Evolutionary conservation across 2,329 filamentous ascomycete genomes (phyloP), one percentile per base, ranked within the genome.

Genomic region (Neofusicoccum parvum): DNA sequence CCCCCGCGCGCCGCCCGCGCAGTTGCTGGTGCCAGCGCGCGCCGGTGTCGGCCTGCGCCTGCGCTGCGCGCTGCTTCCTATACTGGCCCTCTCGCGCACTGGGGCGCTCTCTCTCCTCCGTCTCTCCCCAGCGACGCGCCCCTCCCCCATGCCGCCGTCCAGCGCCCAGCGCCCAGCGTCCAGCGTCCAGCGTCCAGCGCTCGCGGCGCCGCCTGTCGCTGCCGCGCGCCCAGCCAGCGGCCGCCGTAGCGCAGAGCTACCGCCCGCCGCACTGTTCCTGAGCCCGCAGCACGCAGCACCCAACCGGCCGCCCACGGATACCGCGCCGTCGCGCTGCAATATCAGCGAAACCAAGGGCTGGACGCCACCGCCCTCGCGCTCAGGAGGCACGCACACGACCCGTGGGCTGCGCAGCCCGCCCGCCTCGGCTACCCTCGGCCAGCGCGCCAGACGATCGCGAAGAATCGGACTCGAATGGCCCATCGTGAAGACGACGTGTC

Each of bases 381-480:
- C 56, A 60, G 34, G 27, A 60, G 41, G 14, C 54, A 59, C 41
- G 54, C 54, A 43, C 54, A 27, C 43, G 43, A 14, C 27, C 37
- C 27, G n/a, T 59, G 15, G 43, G 20, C 41, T 48, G 41, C 56
- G 56, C 45, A 36, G 39, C 54, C 37, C 56, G 23, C 32, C 34
- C 10, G 34, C 36, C 45, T 51, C 59, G 59, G 59, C 59, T 62
- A 62, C 59, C 45, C 46, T 62, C 59, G 59, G 59, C 59, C 48
- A 32, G 27, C 3, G 46, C 23, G 14, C 39, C 41, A 43, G 54
- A 41, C 39, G 54, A 59, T 59, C 54, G 54, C 59, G 59, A 62
- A 27, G 32, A 62, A 43, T 36, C 56, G 45, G 56, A 36, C 32
- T 46, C 43, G 56, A 34, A 34, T n/a, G 37, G 53, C 27, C 53